phyloP scores from a whole-genome alignment of 345 rosid species.

The Acer campestre region DNA sequence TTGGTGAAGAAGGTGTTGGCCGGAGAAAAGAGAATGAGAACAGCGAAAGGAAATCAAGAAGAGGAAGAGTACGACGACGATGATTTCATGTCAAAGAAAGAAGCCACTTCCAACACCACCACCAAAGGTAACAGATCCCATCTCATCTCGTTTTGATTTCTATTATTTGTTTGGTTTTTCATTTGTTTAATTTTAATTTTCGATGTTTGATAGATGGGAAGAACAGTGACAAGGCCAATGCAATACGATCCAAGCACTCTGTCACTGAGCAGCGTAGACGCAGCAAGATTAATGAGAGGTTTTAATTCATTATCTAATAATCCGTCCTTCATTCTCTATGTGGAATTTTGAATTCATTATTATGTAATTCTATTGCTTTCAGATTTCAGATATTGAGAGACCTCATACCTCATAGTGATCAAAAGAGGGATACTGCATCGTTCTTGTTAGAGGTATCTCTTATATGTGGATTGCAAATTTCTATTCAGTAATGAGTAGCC shows the following conservation, averaged over 20 bases:
- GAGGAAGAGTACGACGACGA: conserved; percentile 87
- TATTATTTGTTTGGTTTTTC: background rate
- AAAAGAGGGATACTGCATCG: conserved; percentile 93
- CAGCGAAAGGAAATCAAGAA: conserved; percentile 67
- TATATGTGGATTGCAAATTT: background rate
- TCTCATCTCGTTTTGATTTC: conserved; percentile 17
- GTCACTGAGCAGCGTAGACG: conserved; percentile 95
- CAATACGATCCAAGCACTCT: conserved; percentile 88
- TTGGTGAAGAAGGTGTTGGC: background rate
- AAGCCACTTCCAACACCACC: conserved; percentile 44
- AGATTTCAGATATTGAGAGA: conserved; percentile 97
- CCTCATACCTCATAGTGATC: conserved; percentile 83
- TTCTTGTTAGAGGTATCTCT: conserved; percentile 80
- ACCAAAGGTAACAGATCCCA: conserved; percentile 44
- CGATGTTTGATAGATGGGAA: conserved; percentile 57
- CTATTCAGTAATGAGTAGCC: background rate
- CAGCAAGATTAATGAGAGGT: conserved; percentile 99
- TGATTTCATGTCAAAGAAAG: conserved; percentile 61
- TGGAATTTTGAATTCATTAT: too few relatives aligned
- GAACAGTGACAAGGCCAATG: conserved; percentile 68
- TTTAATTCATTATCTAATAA: background rate
- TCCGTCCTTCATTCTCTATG: background rate
- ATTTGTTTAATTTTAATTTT: conserved; percentile 6
- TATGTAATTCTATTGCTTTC: conserved; percentile 23
- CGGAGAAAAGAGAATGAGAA: conserved; percentile 51